Evolutionary conservation across 2,329 filamentous ascomycete genomes (phyloP), one percentile per base, ranked within the genome.

Genomic region (Scedosporium boydii): DNA sequence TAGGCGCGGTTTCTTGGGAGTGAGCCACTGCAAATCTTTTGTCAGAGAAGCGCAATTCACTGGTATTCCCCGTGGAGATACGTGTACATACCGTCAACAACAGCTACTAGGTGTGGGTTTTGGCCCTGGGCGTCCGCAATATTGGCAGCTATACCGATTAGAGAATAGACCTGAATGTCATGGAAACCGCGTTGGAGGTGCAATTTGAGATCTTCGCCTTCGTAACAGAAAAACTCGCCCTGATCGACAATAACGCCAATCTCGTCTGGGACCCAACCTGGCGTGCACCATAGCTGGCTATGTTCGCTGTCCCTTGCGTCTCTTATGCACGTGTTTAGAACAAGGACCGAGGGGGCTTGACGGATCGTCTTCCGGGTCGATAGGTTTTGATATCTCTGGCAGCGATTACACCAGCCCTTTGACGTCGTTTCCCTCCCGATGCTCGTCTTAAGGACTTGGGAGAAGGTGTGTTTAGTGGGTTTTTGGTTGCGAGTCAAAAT

Each of bases 171-270:
- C 12, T 87, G 86, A 58, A 98, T 89, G 59, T 89, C 87, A 63
- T 93, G 89, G 6, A 88, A 87, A 23, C 89, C 90, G 38, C 89
- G 84, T 69, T 93, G 88, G 23, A 96, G 76, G 68, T 95, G 90
- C 58, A 90, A 76, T 70, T 88, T 88, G 66, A 99, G 75, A 69
- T 98, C 93, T 61, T 96, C 88, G 2, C 95, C 93, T 74, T 99
- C 93, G 66, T 92, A 98, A 74, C 93, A 97, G 74, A 91, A 93
- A 70, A 98, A 90, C 70, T 96, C 90, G n/a, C 91, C 91, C 69
- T 90, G 86, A 64, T 96, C 90, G 63, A 96, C 85, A 63, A 96
- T 90, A 69, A 99, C 85, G 44, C 95, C 95, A 69, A 99, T 93
- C 72, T 98, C 92, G 70, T 95, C 89, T 0, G 95, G 95, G 12